Evolutionary conservation across 2,329 filamentous ascomycete species (phyloP).

Genomic region (Fusarium oxysporum): DNA sequence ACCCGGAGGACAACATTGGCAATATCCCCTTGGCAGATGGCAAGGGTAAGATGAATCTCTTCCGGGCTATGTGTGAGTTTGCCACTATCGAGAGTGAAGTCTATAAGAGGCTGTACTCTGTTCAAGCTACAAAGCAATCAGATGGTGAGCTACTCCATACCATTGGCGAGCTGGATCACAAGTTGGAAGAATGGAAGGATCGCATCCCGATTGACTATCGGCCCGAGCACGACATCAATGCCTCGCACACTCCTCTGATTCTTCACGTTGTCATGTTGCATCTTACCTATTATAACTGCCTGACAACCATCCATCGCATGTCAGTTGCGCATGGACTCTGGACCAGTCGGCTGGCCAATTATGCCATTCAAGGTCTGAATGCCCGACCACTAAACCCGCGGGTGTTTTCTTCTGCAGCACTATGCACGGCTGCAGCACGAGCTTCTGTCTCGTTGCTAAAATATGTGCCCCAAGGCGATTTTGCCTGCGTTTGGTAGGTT

Average conservation of each 20-base stretch:
- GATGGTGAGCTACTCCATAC: constrained; percentile 94
- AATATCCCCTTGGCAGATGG: constrained; percentile 92
- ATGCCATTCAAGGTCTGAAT: constrained; percentile 93
- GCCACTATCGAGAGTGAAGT: constrained; percentile 92
- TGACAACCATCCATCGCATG: constrained; percentile 99
- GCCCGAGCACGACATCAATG: constrained; percentile 96
- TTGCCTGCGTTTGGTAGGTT: constrained; percentile 91
- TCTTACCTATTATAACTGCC: constrained; percentile 96
- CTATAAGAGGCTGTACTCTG: constrained; percentile 92
- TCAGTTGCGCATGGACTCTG: constrained; percentile 98
- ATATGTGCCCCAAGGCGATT: constrained; percentile 95
- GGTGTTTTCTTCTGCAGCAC: constrained; percentile 91
- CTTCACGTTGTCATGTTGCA: constrained; percentile 94
- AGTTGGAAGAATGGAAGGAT: constrained; percentile 96
- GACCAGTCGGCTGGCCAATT: constrained; percentile 95
- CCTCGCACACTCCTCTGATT: constrained; percentile 91
- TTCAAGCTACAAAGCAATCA: constrained; percentile 89
- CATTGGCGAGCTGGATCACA: constrained; percentile 91
- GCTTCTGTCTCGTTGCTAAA: constrained; percentile 94
- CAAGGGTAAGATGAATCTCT: constrained; percentile 93
- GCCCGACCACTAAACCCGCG: constrained; percentile 90
- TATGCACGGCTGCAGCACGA: constrained; percentile 92
- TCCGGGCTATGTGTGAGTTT: constrained; percentile 92
- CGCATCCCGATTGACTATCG: constrained; percentile 94
- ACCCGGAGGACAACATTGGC: constrained; percentile 91